A percentile compares a stretch with the other conserved stretches of the same genome.
These are phyloP conservation scores for Cladophialophora chaetospira DNA, from an alignment of 2,329 filamentous ascomycete species.

Conservation along the genomic window DNA sequence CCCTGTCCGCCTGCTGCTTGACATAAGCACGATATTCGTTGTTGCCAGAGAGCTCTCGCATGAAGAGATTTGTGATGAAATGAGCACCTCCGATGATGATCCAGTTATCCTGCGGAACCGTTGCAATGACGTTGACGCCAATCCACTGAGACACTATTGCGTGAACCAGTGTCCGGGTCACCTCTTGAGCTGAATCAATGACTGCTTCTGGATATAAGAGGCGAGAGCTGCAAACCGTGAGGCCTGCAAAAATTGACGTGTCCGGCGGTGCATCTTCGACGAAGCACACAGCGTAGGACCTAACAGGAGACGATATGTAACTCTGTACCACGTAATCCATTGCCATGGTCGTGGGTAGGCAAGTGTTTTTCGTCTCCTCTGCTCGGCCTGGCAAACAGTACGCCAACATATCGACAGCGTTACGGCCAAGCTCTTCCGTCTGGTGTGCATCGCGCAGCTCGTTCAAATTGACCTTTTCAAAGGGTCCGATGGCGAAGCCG, in stretches of 20 bases:
- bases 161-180: conserved; percentile 77
- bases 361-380: conserved; percentile 83
- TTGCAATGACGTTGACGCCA: conserved; percentile 86
- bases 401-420: conserved; percentile 83
- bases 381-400: conserved; percentile 85
- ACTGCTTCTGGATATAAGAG: conserved; percentile 83
- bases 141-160: conserved; percentile 91
- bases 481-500: conserved; percentile 90
- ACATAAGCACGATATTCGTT: conserved; percentile 92
- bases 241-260: conserved; percentile 73
- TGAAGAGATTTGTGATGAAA: conserved; percentile 93
- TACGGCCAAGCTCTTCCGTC: conserved; percentile 85
- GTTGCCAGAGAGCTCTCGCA: conserved; percentile 86
- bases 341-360: conserved; percentile 77
- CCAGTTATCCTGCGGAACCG: conserved; percentile 80
- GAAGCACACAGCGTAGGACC: conserved; percentile 90
- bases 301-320: conserved; percentile 88
- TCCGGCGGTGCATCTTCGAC: conserved; percentile 84
- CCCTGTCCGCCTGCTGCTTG: conserved; percentile 77
- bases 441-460: conserved; percentile 88
- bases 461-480: conserved; percentile 87
- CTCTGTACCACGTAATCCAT: conserved; percentile 89
- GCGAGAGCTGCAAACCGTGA: conserved; percentile 84
- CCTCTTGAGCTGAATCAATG: conserved; percentile 80
- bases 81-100: conserved; percentile 85